phyloP scores from a whole-genome alignment of 73 alveolate genomes.

The Paramecium biaurelia region DNA sequence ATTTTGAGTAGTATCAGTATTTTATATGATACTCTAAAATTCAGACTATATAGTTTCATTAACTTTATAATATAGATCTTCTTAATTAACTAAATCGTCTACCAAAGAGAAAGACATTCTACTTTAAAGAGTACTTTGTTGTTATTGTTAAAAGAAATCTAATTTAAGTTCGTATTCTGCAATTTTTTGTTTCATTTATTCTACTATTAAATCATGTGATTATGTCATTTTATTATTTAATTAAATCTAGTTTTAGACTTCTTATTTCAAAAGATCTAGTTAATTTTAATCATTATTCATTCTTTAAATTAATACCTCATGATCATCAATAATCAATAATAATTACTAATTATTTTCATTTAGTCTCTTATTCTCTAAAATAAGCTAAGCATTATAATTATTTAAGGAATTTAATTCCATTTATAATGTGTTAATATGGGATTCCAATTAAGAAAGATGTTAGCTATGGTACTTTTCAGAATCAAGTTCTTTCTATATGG shows the following conservation, averaged over 20 bases:
- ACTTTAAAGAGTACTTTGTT: not conserved
- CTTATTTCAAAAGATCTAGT: not conserved
- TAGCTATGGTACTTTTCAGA: not conserved
- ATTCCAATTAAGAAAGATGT: not conserved
- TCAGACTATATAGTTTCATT: not conserved
- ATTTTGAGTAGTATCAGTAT: not conserved
- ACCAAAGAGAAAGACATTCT: not conserved
- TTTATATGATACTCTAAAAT: not conserved
- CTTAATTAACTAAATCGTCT: not conserved
- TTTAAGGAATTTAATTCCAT: not conserved
- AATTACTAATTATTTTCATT: not conserved
- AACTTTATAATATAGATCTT: not conserved
- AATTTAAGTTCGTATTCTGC: not conserved
- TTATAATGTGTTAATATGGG: not conserved
- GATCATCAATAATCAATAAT: not conserved
- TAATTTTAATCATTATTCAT: not conserved
- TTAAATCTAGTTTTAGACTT: not conserved
- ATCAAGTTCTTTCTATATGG: not conserved
- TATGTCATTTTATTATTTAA: not conserved
- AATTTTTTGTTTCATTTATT: not conserved
- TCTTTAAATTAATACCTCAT: not conserved
- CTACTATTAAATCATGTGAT: not conserved
- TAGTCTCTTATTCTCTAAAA: not conserved
- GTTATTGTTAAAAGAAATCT: not conserved
- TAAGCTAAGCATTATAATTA: not conserved